Evolutionary conservation across 805 yeast species (phyloP), one percentile per base, ranked within the genome.

Genomic region (Candida vartiovaarae): DNA sequence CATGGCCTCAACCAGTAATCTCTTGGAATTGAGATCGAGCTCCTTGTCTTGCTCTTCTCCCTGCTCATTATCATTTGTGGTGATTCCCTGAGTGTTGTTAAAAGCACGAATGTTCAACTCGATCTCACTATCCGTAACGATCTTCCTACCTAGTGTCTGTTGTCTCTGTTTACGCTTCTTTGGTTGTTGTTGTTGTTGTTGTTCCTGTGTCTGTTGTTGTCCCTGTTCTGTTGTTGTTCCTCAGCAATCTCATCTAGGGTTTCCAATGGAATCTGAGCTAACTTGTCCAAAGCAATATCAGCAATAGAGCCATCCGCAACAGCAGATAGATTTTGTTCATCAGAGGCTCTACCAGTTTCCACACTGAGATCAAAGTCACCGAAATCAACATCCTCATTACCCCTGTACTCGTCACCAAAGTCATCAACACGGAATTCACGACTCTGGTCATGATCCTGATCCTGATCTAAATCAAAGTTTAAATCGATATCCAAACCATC

Each of bases 401-500:
- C 35, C 8, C 25, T 23, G 23, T n/a, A 33, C 24, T 33, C 35
- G 8, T 53, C 59, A 29, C 40, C 40, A 15, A 27, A 25, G n/a
- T 24, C 42, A 33, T 41, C 47, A 38, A 37, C 35, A 5, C 15
- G 43, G 11, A 8, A 33, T 7, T 44, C 38, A 28, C 6, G 9
- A n/a, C 6, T 39, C 20, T 6, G 11, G 25, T 8, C 20, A 11
- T 8, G 11, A 8, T 31, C 33, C 33, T 32, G 28, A 10, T 45
- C 49, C 37, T 44, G 40, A 26, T 49, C 66, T 39, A 67, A 58
- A 9, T 67, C 74, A 39, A 68, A 60, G 40, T 70, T 76, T 38
- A 80, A 65, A 52, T 79, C 81, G 37, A 81, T 66, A 27, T 75
- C 81, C 44, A 78, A 63, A 44, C 76, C 82, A 30, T 68, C 63